Base-by-base conservation (phyloP, 179 eudicot genomes). In the Carnegiea gigantea region DNA sequence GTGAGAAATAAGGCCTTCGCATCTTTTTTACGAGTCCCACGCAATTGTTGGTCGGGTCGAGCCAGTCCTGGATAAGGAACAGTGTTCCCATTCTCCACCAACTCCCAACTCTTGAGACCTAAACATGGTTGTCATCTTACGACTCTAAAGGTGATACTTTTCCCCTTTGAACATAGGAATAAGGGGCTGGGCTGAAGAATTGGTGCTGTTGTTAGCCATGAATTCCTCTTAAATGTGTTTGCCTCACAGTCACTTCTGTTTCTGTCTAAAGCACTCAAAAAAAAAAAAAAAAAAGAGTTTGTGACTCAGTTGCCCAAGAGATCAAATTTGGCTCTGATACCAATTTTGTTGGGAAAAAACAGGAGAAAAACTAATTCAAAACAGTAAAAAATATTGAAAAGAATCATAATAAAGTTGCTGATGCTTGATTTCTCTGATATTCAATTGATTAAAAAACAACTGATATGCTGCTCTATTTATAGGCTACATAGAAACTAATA, bases 51-150 rank as follows among this genome's bases (percentile, higher is more conserved):
- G 62, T 20, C n/a, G n/a, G 62, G 21, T 57, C 20, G 62, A 15
- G 62, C n/a, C 23, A 23, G 62, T 57, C 23, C n/a, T n/a, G n/a
- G 21, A 57, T 12, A 18, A 57, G 62, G 62, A 21, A 18, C 23
- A 57, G 62, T 57, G 14, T 20, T 13, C 13, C 60, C 59, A 46
- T n/a, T 24, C 23, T 76, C 67, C 64, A 54, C 40, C 65, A 76
- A 4, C 14, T 51, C 21, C 15, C 13, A 53, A 0, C 9, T 23
- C 78, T 30, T 53, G 78, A 15, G 78, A 76, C 18, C 23, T 53
- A n/a, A 76, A 76, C 21, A 54, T n/a, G 26, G 78, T 76, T 44
- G 54, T 76, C 78, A 76, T 54, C 21, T 71, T 71, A 5, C 36
- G 23, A 38, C 75, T 71, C 75, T 20, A 71, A 71, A 71, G 75